Percentiles rank a stretch among this genome's conserved stretches.
These are phyloP conservation scores for Grammothele lineata DNA, from an alignment of 768 basidiomycete species.

Conservation along the genomic window DNA sequence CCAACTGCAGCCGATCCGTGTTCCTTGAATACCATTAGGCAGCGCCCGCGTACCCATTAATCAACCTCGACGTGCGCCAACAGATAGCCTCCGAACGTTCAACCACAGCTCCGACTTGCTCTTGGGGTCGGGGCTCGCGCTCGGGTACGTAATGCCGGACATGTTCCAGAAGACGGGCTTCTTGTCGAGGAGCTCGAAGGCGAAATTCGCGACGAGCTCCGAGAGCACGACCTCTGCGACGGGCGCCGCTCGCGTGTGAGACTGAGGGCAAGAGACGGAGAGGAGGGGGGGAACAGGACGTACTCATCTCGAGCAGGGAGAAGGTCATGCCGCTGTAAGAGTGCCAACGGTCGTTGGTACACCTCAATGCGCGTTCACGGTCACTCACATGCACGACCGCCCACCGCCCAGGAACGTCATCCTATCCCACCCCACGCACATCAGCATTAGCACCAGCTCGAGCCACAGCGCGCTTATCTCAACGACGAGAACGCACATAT, in stretches of 20 bases:
- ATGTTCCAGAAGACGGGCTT: slow-evolving; percentile 25
- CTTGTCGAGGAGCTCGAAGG: slow-evolving; percentile 21
- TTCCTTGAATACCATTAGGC: too few species aligned
- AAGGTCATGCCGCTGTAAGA: slow-evolving; percentile 1
- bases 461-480: background rate
- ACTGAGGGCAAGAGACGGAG: too few species aligned
- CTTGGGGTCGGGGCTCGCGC: slow-evolving; percentile 6
- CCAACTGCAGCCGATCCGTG: too few species aligned
- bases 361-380: too few species aligned
- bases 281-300: too few species aligned
- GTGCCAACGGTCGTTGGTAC: too few species aligned
- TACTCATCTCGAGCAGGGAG: slow-evolving; percentile 24
- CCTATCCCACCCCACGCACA: slow-evolving; percentile 2
- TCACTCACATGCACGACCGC: slow-evolving; percentile 8
- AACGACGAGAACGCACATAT: slow-evolving; percentile 16
- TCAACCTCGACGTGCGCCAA: too few species aligned
- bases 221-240: slow-evolving; percentile 28
- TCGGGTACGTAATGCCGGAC: slow-evolving; percentile 22
- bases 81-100: slow-evolving; percentile 7
- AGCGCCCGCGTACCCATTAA: too few species aligned
- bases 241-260: too few species aligned
- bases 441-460: background rate
- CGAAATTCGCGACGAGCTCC: slow-evolving; percentile 24
- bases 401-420: slow-evolving; percentile 4
- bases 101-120: slow-evolving; percentile 20